Percentiles rank a stretch among this genome's conserved stretches.
phyloP scores from a whole-genome alignment of 805 yeast genomes.

The Metschnikowia amazonensis region DNA sequence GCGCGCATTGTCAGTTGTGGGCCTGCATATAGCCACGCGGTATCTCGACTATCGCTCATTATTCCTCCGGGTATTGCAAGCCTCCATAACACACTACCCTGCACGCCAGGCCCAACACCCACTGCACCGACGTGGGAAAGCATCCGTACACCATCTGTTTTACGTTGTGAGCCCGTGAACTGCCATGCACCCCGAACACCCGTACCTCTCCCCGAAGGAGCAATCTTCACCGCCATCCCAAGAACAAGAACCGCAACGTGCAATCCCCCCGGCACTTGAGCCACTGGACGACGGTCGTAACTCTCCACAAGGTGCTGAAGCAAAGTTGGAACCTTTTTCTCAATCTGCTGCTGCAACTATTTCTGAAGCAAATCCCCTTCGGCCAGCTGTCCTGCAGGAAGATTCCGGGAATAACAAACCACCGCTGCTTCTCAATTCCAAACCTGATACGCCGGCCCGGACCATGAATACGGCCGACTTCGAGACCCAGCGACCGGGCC shows the following conservation, averaged over 20 bases:
- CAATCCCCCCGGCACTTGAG: neutral
- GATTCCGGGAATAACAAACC: neutral
- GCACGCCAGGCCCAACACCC: neutral
- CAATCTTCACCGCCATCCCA: neutral
- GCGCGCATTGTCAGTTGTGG: neutral
- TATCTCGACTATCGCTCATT: constrained; percentile 7
- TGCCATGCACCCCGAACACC: neutral
- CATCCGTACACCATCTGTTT: neutral
- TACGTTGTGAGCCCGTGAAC: neutral
- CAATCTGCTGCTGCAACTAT: neutral
- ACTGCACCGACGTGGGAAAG: neutral
- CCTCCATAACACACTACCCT: neutral
- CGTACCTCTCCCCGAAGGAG: neutral
- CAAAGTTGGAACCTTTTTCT: neutral
- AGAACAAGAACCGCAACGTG: neutral
- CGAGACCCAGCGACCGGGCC: neutral
- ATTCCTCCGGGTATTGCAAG: neutral
- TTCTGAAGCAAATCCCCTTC: neutral
- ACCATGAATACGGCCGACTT: no score
- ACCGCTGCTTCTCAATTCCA: neutral
- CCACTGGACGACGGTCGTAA: no score
- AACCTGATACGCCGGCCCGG: neutral
- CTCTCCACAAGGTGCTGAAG: no score
- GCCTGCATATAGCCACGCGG: constrained; percentile 7
- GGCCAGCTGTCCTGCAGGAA: neutral